These are phyloP conservation scores for Ganoderma sinense DNA, from an alignment of 1,284 basidiomycete genomes.

Conservation along the genomic window DNA sequence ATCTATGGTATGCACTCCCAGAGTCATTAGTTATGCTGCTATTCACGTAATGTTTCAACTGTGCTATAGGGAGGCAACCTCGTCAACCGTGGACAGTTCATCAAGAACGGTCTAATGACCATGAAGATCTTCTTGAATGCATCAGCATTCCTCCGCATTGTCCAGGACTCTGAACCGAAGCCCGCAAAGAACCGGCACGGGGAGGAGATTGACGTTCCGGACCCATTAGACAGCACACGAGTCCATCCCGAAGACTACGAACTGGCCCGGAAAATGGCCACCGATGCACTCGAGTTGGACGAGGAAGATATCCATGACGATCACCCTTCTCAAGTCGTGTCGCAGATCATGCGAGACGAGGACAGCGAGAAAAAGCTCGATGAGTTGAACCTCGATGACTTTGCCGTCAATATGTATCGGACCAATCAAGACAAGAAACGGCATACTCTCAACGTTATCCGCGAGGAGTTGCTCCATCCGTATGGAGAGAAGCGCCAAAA, in stretches of 20 bases:
- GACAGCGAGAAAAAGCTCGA: slow-evolving; percentile 86
- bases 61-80: slow-evolving; percentile 78
- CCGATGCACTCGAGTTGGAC: slow-evolving; percentile 94
- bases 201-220: slow-evolving; percentile 74
- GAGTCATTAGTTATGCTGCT: not conserved
- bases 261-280: slow-evolving; percentile 98
- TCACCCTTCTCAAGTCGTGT: slow-evolving; percentile 88
- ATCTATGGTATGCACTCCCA: slow-evolving; percentile 58
- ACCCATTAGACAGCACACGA: slow-evolving; percentile 94
- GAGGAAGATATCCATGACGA: slow-evolving; percentile 94
- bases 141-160: slow-evolving; percentile 90
- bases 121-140: slow-evolving; percentile 92
- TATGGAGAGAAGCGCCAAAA: slow-evolving; percentile 81
- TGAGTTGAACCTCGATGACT: slow-evolving; percentile 96
- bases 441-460: slow-evolving; percentile 88
- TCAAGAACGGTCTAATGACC: slow-evolving; percentile 81
- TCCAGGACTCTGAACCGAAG: slow-evolving; percentile 65
- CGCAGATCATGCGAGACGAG: slow-evolving; percentile 85
- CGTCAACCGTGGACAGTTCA: slow-evolving; percentile 85
- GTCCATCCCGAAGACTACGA: slow-evolving; percentile 99
- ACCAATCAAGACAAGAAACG: slow-evolving; percentile 88
- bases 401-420: slow-evolving; percentile 91
- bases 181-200: slow-evolving; percentile 72
- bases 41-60: slow-evolving; percentile 24
- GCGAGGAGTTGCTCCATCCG: slow-evolving; percentile 87